Evolutionary conservation across 2,329 filamentous ascomycete genomes (phyloP), one percentile per base, ranked within the genome.

Genomic region (Macroventuria anomochaeta): DNA sequence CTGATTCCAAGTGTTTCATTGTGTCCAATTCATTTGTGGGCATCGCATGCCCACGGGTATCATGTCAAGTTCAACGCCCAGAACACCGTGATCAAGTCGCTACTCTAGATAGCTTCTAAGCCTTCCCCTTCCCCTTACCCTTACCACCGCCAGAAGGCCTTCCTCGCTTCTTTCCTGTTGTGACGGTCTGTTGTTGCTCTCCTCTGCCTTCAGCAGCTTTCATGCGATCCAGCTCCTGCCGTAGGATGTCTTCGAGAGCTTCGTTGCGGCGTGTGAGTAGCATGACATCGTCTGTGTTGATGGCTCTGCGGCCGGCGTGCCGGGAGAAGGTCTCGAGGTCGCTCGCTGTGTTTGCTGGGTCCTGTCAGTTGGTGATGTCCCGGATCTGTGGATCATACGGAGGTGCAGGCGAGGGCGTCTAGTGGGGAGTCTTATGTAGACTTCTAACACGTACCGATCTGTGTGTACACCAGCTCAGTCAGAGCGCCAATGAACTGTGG

Each of bases 181-280:
- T 40, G 40, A 31, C 42, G 25, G 38, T 36, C 15, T 55, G 54
- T 8, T 61, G 53, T 21, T 55, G 54, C 33, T 55, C 58, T 5
- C 37, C 39, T n/a, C 68, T 54, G n/a, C 68, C 70, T 26, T 71
- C 68, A 0, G 62, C 64, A 13, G 66, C 67, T 33, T 62, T 67
- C 48, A 75, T 65, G 5, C 63, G 77, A 49, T 92, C 87, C 23
- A 92, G 79, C 64, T 86, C 86, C 43, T 84, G 81, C 71, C 84
- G 83, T 69, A 99, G 82, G 28, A 97, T 86, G 13, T 82, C 82
- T 63, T 93, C 86, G 17, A 99, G 76, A 15, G 92, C 91, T 51
- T 93, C 89, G 65, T 97, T 99, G 54, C 93, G 86, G 57, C 95
- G 82, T 21, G 91, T 88, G 25, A 99, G 84, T 7, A 99, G 83